Evolutionary conservation across 352 stramenopile species (phyloP).

Genomic region (Globisporangium acanthophoron): DNA sequence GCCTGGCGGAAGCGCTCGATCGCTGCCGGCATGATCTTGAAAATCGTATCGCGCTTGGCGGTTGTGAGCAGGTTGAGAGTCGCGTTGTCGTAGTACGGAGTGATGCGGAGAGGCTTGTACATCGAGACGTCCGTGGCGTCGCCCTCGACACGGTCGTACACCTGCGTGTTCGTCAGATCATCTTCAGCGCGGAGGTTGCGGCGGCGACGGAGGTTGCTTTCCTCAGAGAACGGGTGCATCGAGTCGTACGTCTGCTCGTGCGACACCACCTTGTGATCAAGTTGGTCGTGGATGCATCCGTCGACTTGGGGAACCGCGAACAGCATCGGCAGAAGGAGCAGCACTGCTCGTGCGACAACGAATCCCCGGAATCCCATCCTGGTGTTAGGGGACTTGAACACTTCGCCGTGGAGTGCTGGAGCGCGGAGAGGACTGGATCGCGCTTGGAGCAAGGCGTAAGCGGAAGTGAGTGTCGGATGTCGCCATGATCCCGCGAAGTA

Average conservation of each 20-base stretch:
- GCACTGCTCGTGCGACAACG: neutral
- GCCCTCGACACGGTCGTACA: conserved; percentile 33
- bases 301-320: neutral
- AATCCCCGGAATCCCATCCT: neutral
- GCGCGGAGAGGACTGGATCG: neutral
- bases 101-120: conserved; percentile 61
- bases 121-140: conserved; percentile 9
- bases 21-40: conserved; percentile 59
- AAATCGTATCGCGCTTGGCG: conserved; percentile 31
- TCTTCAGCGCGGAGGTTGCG: conserved; percentile 6
- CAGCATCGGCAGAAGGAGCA: conserved; percentile 2
- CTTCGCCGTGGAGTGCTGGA: neutral
- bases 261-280: conserved; percentile 16
- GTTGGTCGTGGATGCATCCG: conserved; percentile 21
- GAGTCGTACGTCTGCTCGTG: conserved; percentile 12
- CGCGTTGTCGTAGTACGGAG: conserved; percentile 51
- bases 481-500: neutral
- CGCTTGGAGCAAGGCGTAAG: neutral
- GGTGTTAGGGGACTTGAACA: neutral
- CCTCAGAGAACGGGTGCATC: conserved; percentile 14
- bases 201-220: neutral
- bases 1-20: conserved; percentile 50
- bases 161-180: conserved; percentile 20
- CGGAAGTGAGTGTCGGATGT: neutral
- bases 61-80: conserved; percentile 32